Evolutionary conservation across 176 grass and related monocot genomes (phyloP), one percentile per base, ranked within the genome.

Genomic region (Lolium perenne): DNA sequence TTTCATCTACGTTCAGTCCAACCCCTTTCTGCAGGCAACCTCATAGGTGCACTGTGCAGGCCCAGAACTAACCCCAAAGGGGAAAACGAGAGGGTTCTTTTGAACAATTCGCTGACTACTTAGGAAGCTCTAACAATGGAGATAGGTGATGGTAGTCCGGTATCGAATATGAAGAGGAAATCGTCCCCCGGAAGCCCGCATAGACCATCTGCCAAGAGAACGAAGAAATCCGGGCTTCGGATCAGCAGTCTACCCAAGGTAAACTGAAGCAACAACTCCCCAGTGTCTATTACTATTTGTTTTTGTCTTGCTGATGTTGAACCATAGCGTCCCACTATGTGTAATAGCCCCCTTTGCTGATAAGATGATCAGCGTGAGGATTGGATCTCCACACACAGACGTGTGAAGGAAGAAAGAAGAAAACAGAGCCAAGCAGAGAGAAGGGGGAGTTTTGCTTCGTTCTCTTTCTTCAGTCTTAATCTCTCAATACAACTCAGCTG

Each of bases 281-380:
- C 41, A 3, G 17, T 26, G 1, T 35, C 32, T 35, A 35, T 35
- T 35, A 35, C 32, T 35, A 35, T 7, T 47, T 47, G 1, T 26
- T 50, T 74, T 74, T 74, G 6, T 74, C 43, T 73, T 47, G 41
- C 43, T 73, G 11, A 74, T 49, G 43, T 23, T 73, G 41, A 47
- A 23, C 45, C 70, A 73, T 64, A 26, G 22, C 61, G 23, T 64
- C 11, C 71, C n/a, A n/a, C n/a, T n/a, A n/a, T n/a, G 29, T 29
- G 29, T 29, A 29, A 29, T 29, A 29, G 29, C 29, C 29, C 29
- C 29, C 29, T 29, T 29, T 29, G 29, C 29, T 29, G 29, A 29
- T 29, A 29, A 29, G 29, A 29, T 29, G 29, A 29, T 29, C 29
- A 29, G 29, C 29, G 29, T 29, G 29, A 29, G 29, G 29, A 29